Base-by-base conservation (phyloP, 495 filamentous ascomycete genomes). In the Oleoguttula mirabilis region DNA sequence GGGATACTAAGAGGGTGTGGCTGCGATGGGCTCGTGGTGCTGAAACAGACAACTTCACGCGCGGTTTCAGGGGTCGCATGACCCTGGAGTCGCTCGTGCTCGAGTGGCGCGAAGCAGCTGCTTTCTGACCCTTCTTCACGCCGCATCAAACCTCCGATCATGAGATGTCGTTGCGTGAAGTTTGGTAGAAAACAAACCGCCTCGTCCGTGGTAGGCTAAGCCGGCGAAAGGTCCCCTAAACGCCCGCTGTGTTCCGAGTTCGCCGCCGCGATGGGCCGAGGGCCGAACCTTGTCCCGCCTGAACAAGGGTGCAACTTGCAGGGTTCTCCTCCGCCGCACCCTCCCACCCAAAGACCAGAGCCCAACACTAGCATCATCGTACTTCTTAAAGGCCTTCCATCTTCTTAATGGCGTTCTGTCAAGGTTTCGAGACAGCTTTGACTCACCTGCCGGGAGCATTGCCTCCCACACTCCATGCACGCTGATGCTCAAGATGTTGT, bases 311-410 rank as follows among this genome's bases (percentile, higher is more conserved):
- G n/a, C n/a, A n/a, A n/a, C n/a, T n/a, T n/a, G 33, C 10, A 11
- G 22, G 20, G 19, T 24, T 10, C 10, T 10, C 21, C 19, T 21
- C 36, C 36, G 15, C 14, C 6, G 20, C 22, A 6, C 16, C n/a
- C n/a, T 24, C 36, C 16, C 36, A 39, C n/a, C 36, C 36, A 39
- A 8, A 23, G n/a, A 24, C 24, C 20, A 21, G 15, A 24, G 36
- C 36, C 36, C 36, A 27, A 39, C 12, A 12, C 16, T 11, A 14
- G 3, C 36, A 39, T 39, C 36, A 39, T 39, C 22, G 36, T 39
- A 24, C 36, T 39, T 39, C 22, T 22, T 39, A 15, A 23, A 36
- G 15, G 6, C 15, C 14, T 3, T 19, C 14, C 5, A 19, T 17
- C 17, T 19, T 36, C 33, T 10, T 36, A 19, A 17, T 17, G 4